Percentiles rank a stretch among this genome's conserved stretches.
Conservation (phyloP, 345 rosid genomes). For the Ceriops zippeliana region DNA sequence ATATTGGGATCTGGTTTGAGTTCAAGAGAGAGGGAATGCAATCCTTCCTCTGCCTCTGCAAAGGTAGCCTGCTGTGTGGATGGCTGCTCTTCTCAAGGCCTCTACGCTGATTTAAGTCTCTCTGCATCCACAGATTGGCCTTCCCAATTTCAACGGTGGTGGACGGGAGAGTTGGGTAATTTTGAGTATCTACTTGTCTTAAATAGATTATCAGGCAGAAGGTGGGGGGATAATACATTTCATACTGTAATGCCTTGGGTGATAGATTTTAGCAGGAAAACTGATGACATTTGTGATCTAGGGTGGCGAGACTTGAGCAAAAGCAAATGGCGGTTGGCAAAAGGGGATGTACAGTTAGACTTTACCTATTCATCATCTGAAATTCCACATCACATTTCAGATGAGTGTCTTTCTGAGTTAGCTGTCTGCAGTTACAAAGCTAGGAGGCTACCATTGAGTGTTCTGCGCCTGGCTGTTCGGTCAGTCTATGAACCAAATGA, state of each 20-base stretch:
- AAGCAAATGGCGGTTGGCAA: constrained; percentile 95
- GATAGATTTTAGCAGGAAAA: constrained; percentile 78
- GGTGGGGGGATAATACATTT: constrained; percentile 94
- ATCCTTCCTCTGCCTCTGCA: constrained; percentile 22
- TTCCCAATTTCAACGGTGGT: constrained; percentile 66
- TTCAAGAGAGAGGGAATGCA: constrained; percentile 19
- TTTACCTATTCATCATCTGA: constrained; percentile 89
- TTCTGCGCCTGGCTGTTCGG: constrained; percentile 83
- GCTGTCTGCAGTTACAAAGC: constrained; percentile 99
- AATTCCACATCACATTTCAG: constrained; percentile 91
- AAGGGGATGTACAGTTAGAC: constrained; percentile 96
- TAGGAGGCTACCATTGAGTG: constrained; percentile 82
- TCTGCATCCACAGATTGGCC: constrained; percentile 58
- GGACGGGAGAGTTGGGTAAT: constrained; percentile 83
- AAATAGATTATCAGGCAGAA: constrained; percentile 82
- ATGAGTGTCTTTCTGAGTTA: constrained; percentile 95
- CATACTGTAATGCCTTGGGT: constrained; percentile 97
- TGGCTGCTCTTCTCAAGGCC: constrained; percentile 48
- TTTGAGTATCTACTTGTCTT: constrained; percentile 81
- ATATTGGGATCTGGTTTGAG: constrained; percentile 24
- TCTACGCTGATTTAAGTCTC: constrained; percentile 64
- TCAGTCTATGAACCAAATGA: constrained; percentile 96
- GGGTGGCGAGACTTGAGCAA: constrained; percentile 94
- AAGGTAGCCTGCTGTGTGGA: constrained; percentile 40
- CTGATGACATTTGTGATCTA: constrained; percentile 61